A percentile compares a stretch with the other conserved stretches of the same genome.
Evolutionary conservation across 2,329 filamentous ascomycete species (phyloP).

Genomic region (Phaeosphaeria sp.): DNA sequence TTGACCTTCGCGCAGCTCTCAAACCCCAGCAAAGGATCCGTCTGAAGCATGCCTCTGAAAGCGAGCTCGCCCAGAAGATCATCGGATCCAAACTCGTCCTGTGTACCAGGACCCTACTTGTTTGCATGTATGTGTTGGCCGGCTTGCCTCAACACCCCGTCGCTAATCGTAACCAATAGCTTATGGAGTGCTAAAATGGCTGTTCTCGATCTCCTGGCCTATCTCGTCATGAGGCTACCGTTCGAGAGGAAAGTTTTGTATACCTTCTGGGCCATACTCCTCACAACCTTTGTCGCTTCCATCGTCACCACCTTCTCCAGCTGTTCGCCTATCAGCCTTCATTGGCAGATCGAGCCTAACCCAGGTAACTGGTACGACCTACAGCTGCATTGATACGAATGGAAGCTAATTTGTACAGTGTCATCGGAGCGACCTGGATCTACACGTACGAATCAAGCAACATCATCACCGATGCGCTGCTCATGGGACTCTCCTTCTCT

Average conservation of each 20-base stretch:
- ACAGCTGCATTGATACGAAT: neutral
- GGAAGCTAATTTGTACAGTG: constrained; percentile 13
- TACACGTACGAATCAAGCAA: constrained; percentile 26
- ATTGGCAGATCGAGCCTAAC: constrained; percentile 25
- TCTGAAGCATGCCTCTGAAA: neutral
- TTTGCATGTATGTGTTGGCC: constrained; percentile 16
- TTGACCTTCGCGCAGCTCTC: neutral
- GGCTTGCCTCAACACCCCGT: neutral
- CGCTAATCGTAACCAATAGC: constrained; percentile 2
- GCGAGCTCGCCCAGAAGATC: constrained; percentile 2
- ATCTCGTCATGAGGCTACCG: constrained; percentile 22
- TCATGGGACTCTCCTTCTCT: constrained; percentile 20
- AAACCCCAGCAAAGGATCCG: neutral
- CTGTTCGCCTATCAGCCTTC: constrained; percentile 16
- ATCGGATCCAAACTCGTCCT: constrained; percentile 22
- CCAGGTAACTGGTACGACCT: constrained; percentile 21
- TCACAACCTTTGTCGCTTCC: constrained; percentile 20
- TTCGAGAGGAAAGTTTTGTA: constrained; percentile 19
- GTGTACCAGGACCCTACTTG: constrained; percentile 19
- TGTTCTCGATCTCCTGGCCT: constrained; percentile 21
- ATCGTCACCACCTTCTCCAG: constrained; percentile 16
- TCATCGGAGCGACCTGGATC: constrained; percentile 27
- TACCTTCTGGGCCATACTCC: constrained; percentile 10
- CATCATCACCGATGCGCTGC: constrained; percentile 22
- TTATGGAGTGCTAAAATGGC: constrained; percentile 26